Percentiles rank a stretch among this genome's conserved stretches.
Conservation (phyloP, 179 eudicot genomes). For the Amaranthus tricolor region DNA sequence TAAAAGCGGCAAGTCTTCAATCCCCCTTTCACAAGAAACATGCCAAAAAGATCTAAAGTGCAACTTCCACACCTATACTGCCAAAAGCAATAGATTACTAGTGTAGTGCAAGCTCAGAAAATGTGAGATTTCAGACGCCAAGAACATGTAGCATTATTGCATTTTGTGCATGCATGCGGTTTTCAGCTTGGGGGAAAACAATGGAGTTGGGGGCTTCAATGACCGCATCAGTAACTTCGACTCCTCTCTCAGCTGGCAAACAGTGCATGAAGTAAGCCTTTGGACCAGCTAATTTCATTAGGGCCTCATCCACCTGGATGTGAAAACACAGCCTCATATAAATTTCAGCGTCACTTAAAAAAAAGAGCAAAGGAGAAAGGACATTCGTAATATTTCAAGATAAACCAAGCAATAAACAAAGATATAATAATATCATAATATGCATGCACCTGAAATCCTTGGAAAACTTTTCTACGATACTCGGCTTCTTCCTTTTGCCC, state of each 20-base stretch:
- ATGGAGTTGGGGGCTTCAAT: conserved; percentile 91
- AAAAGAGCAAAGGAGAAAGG: not conserved
- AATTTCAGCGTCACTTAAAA: not conserved
- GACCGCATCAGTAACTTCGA: conserved; percentile 85
- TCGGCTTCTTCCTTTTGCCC: conserved; percentile 98
- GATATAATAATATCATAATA: not conserved
- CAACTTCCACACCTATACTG: conserved; percentile 10
- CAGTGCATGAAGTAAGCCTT: conserved; percentile 94
- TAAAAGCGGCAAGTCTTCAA: not conserved
- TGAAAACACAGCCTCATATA: not conserved
- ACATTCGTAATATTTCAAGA: not conserved
- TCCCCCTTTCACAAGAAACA: conserved; percentile 18
- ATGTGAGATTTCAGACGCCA: conserved; percentile 36
- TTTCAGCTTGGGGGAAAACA: conserved; percentile 93
- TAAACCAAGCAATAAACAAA: not conserved
- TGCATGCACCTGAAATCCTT: conserved; percentile 80
- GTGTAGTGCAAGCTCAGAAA: conserved; percentile 1
- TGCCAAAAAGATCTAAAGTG: conserved; percentile 11
- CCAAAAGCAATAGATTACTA: conserved; percentile 9
- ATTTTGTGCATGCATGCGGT: conserved; percentile 96
- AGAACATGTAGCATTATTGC: conserved; percentile 90
- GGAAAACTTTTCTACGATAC: conserved; percentile 70
- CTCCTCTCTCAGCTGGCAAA: conserved; percentile 94
- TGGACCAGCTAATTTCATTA: conserved; percentile 90
- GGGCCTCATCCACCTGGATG: conserved; percentile 77